A percentile compares a stretch with the other conserved stretches of the same genome.
These are phyloP conservation scores for Leptographium flavum DNA, from an alignment of 2,329 filamentous ascomycete species.

Conservation along the genomic window DNA sequence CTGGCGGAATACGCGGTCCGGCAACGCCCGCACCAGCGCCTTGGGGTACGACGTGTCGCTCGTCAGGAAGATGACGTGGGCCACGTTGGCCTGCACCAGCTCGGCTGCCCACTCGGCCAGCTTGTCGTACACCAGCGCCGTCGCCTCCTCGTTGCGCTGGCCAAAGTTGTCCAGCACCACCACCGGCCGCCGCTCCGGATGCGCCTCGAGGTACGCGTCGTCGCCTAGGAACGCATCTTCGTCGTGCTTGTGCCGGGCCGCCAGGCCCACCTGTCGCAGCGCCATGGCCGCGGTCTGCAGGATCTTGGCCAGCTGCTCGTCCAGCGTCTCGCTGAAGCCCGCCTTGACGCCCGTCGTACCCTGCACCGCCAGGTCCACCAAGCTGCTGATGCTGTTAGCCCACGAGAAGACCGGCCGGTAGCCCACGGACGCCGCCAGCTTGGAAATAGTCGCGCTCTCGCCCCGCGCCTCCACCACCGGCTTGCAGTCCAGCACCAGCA, in stretches of 20 bases:
- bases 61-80: constrained; percentile 89
- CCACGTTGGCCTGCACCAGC: constrained; percentile 73
- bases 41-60: constrained; percentile 83
- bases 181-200: constrained; percentile 70
- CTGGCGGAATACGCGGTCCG: constrained; percentile 79
- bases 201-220: constrained; percentile 80
- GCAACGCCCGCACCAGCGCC: constrained; percentile 70
- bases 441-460: constrained; percentile 71
- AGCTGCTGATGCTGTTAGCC: constrained; percentile 87
- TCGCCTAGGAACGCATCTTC: constrained; percentile 45
- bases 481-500: constrained; percentile 83
- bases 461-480: constrained; percentile 82
- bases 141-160: constrained; percentile 56
- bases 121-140: constrained; percentile 55
- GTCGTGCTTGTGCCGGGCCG: constrained; percentile 50
- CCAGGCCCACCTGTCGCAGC: constrained; percentile 62
- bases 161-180: constrained; percentile 88
- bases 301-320: constrained; percentile 80
- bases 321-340: constrained; percentile 84
- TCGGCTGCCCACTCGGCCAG: constrained; percentile 81
- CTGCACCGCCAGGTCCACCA: constrained; percentile 84
- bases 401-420: constrained; percentile 91
- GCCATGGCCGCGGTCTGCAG: constrained; percentile 70
- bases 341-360: constrained; percentile 89
- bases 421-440: constrained; percentile 69